Evolutionary conservation across 176 grass and related monocot genomes (phyloP), one percentile per base, ranked within the genome.

Genomic region (Thinopyrum elongatum): DNA sequence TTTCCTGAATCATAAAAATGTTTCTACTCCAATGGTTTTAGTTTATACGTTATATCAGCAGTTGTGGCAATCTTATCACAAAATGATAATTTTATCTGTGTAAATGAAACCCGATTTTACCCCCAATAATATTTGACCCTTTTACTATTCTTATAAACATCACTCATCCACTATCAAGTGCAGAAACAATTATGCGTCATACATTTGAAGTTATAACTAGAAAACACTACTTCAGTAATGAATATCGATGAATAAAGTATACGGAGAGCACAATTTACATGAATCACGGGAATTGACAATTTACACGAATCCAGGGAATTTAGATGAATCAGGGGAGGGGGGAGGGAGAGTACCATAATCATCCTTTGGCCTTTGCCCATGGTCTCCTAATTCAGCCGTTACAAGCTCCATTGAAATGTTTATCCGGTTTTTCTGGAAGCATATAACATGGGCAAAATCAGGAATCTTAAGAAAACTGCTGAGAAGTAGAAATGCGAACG

Each of bases 341-440:
- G 65, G 12, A 30, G 27, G 64, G 22, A 10, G 27, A 35, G 7
- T 95, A 98, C 96, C 96, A 88, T 94, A 98, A 89, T 98, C 93
- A 91, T 98, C 93, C 25, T 95, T 94, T 23, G 96, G 96, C 75
- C 91, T 90, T 90, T 98, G 96, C 38, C 96, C 93, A 86, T 95
- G 96, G 78, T 98, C 96, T 49, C 93, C 96, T 82, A 98, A 87
- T 67, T 89, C 93, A 92, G 93, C 93, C 78, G 93, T 98, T 38
- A 98, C 96, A 83, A 98, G 84, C 76, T 98, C 96, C 96, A 98
- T 95, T 66, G 96, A 98, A 79, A 98, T 92, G 73, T 92, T 92
- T 61, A 98, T 86, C 21, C 41, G 74, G 17, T 90, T 94, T 94
- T 92, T 90, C 96, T 98, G 64, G 14, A 76, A 53, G 80, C 30